These are phyloP conservation scores for Tolypocladium ophioglossoides DNA, from an alignment of 2,329 filamentous ascomycete genomes.

Conservation along the genomic window DNA sequence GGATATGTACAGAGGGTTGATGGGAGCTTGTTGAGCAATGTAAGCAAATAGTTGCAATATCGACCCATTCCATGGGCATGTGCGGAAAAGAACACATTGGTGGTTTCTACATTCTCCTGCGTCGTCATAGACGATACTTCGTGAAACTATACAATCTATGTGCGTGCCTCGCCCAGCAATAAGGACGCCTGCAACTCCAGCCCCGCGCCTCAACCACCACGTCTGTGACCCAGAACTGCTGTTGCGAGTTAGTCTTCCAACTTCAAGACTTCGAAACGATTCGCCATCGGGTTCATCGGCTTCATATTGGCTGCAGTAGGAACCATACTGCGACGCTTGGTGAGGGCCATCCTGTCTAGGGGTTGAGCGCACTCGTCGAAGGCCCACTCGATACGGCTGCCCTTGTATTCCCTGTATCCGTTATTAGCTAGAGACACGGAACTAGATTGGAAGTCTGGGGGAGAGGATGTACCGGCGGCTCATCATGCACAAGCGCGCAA, in stretches of 20 bases:
- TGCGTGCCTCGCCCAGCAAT: too few species aligned
- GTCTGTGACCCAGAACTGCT: background rate
- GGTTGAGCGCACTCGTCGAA: conserved; percentile 62
- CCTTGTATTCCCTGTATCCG: conserved; percentile 49
- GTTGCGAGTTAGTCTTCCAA: conserved; percentile 27
- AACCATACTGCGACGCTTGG: conserved; percentile 9
- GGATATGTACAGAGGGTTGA: background rate
- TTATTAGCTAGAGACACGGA: too few species aligned
- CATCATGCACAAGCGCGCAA: conserved; percentile 71
- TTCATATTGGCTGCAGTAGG: conserved; percentile 22
- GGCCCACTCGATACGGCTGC: conserved; percentile 59
- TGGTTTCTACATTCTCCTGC: background rate
- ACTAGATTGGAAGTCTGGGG: background rate
- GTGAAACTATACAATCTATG: background rate
- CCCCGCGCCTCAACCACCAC: background rate
- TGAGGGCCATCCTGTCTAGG: conserved; percentile 21
- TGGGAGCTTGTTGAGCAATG: background rate
- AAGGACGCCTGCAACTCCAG: too few species aligned
- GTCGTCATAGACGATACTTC: background rate
- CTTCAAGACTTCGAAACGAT: conserved; percentile 52
- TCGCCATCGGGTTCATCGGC: conserved; percentile 29
- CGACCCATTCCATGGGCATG: background rate
- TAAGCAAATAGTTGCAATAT: background rate
- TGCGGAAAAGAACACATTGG: background rate
- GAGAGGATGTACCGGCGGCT: conserved; percentile 34